Conservation (phyloP, 805 yeast genomes). For the Schizosaccharomyces cryophilus region DNA sequence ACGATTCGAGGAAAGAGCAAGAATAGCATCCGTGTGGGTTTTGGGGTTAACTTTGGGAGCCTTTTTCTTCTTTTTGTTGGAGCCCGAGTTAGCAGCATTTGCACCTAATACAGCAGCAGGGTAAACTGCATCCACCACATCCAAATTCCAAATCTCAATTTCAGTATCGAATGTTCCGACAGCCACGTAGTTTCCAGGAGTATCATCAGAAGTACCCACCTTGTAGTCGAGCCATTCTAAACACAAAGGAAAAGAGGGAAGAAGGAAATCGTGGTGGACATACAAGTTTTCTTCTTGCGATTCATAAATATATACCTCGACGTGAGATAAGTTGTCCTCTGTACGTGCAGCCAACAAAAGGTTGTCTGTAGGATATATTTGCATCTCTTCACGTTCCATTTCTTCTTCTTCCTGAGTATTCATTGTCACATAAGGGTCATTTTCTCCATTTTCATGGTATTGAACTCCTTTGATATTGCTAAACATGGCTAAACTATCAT, state of each 20-base stretch:
- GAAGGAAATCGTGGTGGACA: slow-evolving; percentile 89
- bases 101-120: slow-evolving; percentile 78
- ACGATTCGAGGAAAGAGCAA: slow-evolving; percentile 63
- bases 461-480: slow-evolving; percentile 21
- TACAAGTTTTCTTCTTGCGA: slow-evolving; percentile 66
- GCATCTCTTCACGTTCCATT: slow-evolving; percentile 66
- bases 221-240: slow-evolving; percentile 79
- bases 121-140: slow-evolving; percentile 74
- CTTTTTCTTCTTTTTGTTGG: slow-evolving; percentile 17
- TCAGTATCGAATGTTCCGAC: slow-evolving; percentile 93
- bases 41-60: slow-evolving; percentile 20
- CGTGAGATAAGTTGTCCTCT: slow-evolving; percentile 76
- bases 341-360: slow-evolving; percentile 78
- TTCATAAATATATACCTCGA: slow-evolving; percentile 85
- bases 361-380: slow-evolving; percentile 73
- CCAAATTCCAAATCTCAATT: slow-evolving; percentile 91
- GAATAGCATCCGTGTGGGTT: slow-evolving; percentile 80
- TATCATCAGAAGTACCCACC: slow-evolving; percentile 26
- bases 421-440: slow-evolving; percentile 38
- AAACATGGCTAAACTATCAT: slow-evolving; percentile 24
- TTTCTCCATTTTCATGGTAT: slow-evolving; percentile 19
- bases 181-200: slow-evolving; percentile 78
- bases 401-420: slow-evolving; percentile 26
- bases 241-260: slow-evolving; percentile 89
- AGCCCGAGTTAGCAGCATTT: slow-evolving; percentile 11